These are phyloP conservation scores for Glebionis coronaria DNA, from an alignment of 129 eudicot species.

Conservation along the genomic window DNA sequence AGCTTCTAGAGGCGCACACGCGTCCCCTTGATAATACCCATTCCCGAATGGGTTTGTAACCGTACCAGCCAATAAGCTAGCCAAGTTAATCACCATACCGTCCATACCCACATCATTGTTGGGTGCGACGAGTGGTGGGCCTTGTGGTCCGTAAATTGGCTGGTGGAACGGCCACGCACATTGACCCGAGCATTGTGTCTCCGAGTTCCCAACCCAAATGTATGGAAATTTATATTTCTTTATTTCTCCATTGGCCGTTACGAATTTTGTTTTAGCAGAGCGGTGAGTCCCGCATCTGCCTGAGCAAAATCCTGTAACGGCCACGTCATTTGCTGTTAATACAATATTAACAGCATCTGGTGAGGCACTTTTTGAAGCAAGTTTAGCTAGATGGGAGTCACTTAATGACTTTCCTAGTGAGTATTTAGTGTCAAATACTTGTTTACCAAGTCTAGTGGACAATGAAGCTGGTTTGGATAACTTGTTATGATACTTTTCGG, in stretches of 20 bases:
- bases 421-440: conserved; percentile 25
- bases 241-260: not conserved
- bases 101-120: conserved; percentile 38
- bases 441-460: conserved; percentile 24
- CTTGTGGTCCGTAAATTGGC: conserved; percentile 43
- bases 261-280: not conserved
- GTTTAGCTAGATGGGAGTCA: conserved; percentile 13
- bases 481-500: conserved; percentile 33
- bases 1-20: conserved; percentile 37
- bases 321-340: conserved; percentile 39
- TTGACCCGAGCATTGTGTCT: conserved; percentile 45
- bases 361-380: conserved; percentile 29
- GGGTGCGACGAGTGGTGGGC: conserved; percentile 36
- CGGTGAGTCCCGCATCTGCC: conserved; percentile 46
- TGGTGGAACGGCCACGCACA: conserved; percentile 54
- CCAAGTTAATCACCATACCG: conserved; percentile 37
- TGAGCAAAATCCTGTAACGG: conserved; percentile 39
- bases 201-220: conserved; percentile 51
- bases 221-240: conserved; percentile 25
- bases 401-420: conserved; percentile 40
- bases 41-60: conserved; percentile 34
- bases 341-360: conserved; percentile 38
- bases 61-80: conserved; percentile 34
- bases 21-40: conserved; percentile 36
- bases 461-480: conserved; percentile 11